Evolutionary conservation across 768 basidiomycete genomes (phyloP).

Genomic region (Boletus sp.): DNA sequence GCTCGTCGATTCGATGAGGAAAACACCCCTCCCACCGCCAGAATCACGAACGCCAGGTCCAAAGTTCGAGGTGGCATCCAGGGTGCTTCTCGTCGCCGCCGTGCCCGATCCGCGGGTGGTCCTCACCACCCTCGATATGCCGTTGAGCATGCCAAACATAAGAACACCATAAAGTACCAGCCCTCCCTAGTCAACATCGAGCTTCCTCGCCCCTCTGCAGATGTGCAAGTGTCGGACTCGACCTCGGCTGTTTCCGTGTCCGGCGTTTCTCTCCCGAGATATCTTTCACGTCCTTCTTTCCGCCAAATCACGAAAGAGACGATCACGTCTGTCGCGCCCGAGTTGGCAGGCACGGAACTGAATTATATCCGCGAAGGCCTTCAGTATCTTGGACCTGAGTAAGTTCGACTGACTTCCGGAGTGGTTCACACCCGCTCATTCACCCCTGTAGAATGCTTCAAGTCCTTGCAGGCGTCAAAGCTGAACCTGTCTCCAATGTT

Average conservation of each 20-base stretch:
- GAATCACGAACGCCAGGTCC: slow-evolving; percentile 1
- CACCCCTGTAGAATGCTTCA: slow-evolving; percentile 25
- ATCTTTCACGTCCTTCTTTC: slow-evolving; percentile 21
- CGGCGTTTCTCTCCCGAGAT: slow-evolving; percentile 21
- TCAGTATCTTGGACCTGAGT: slow-evolving; percentile 28
- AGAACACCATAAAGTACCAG: slow-evolving; percentile 15
- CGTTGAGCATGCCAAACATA: slow-evolving; percentile 39
- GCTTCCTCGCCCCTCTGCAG: slow-evolving; percentile 20
- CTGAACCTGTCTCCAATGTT: slow-evolving; percentile 12
- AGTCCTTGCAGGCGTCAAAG: slow-evolving; percentile 29
- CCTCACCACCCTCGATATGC: slow-evolving; percentile 32
- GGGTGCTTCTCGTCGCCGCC: slow-evolving; percentile 37
- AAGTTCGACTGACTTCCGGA: not conserved
- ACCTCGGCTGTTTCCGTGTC: slow-evolving; percentile 7
- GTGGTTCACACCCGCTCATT: slow-evolving; percentile 4
- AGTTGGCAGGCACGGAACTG: slow-evolving; percentile 22
- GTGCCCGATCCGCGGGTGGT: slow-evolving; percentile 33
- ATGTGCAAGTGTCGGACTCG: slow-evolving; percentile 1
- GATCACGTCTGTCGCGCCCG: slow-evolving; percentile 24
- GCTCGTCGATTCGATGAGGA: slow-evolving; percentile 28
- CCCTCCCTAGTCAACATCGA: slow-evolving; percentile 28
- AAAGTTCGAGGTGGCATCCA: slow-evolving; percentile 31
- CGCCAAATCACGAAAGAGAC: slow-evolving; percentile 9
- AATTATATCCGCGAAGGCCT: slow-evolving; percentile 29
- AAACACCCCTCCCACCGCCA: slow-evolving; percentile 32